Base-by-base conservation (phyloP, 371 early-diverging fungal genomes). In the Mucor plumbeus region DNA sequence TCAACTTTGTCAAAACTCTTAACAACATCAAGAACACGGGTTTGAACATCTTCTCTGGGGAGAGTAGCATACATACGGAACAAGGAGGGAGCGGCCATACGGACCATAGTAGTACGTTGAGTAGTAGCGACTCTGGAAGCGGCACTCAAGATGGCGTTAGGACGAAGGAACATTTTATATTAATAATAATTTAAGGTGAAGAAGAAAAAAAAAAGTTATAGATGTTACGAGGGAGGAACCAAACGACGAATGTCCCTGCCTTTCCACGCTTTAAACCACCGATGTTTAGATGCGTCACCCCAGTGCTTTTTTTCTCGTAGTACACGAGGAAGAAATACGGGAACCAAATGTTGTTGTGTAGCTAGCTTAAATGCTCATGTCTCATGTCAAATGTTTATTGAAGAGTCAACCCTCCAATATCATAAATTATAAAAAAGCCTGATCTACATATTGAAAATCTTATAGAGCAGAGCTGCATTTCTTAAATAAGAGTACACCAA, bases 1-100 rank as follows among this genome's bases (percentile, higher is more conserved):
- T 96, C 93, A 74, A 98, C 92, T 88, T 98, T 98, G 75, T 96
- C 97, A 80, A 97, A 98, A 72, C 93, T 95, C 70, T 85, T 86
- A 68, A 98, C 77, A 54, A 98, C 85, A 41, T 92, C 89, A 71
- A 97, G 77, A 67, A 97, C 91, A 70, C 98, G 87, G 73, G 87
- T 80, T 85, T 96, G 91, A 71, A 97, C 85, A 64, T 81, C 80
- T 34, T 73, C 70, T 59, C 75, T 82, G 53, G 81, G 68, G 31
- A 88, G 80, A 54, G 80, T 82, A 54, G 82, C 85, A 70, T 90
- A 91, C 76, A 82, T 76, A 39, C 87, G 86, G 55, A 72, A 57
- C 26, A 76, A 26, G 13, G 75, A 64, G 40, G 77, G 75, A n/a
- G 62, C 21, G 41, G 55, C 70, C 21, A 64, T 65, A 50, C 76